phyloP scores from a whole-genome alignment of 2,329 filamentous ascomycete species.

The Trichoderma sp. region DNA sequence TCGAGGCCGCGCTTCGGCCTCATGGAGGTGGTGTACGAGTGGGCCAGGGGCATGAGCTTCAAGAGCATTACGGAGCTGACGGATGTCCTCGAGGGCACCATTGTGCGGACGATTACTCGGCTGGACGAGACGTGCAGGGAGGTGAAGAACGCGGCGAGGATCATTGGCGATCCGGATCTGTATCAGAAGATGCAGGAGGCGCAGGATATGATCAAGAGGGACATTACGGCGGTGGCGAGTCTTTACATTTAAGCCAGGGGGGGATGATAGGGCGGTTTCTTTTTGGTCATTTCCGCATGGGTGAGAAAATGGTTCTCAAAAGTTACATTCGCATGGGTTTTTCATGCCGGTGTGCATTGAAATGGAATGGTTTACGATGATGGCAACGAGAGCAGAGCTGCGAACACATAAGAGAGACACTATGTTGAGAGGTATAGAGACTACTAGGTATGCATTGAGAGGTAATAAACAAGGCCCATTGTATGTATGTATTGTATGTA shows the following conservation, averaged over 20 bases:
- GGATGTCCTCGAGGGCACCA: conserved; percentile 94
- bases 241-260: conserved; percentile 72
- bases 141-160: conserved; percentile 92
- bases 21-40: conserved; percentile 97
- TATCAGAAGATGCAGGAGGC: conserved; percentile 97
- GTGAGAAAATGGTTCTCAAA: not conserved
- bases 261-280: not conserved
- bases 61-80: conserved; percentile 96
- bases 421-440: not conserved
- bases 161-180: conserved; percentile 89
- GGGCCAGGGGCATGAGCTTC: conserved; percentile 97
- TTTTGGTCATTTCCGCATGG: not conserved
- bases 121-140: conserved; percentile 95
- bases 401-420: not conserved
- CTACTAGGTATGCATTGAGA: not conserved
- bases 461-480: not conserved
- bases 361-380: not conserved
- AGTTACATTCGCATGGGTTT: not conserved
- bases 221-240: conserved; percentile 86
- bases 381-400: not conserved
- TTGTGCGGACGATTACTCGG: conserved; percentile 89
- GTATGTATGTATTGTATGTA: not conserved
- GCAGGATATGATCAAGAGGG: conserved; percentile 96
- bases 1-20: conserved; percentile 85
- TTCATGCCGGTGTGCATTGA: not conserved